phyloP scores from a whole-genome alignment of 192 early-diverging fungal genomes.

The Anaeromyces robustus region DNA sequence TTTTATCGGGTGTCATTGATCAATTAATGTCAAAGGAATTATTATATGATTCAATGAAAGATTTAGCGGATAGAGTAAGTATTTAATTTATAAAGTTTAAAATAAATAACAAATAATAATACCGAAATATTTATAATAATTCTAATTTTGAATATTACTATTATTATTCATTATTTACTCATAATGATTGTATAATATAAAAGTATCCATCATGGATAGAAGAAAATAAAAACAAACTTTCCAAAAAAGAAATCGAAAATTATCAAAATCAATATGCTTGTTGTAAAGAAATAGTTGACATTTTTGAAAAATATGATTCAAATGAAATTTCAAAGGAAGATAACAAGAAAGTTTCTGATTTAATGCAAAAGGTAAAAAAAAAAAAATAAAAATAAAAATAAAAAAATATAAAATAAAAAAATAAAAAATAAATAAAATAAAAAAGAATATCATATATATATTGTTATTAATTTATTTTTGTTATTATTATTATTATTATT shows the following conservation, averaged over 20 bases:
- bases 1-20: slow-evolving; percentile 78
- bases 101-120: neutral
- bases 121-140: too few relatives aligned
- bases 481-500: neutral
- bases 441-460: too few relatives aligned
- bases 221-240: slow-evolving; percentile 54
- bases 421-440: too few relatives aligned
- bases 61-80: slow-evolving; percentile 57
- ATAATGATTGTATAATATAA: neutral
- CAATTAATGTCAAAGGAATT: slow-evolving; percentile 87
- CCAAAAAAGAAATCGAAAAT: slow-evolving; percentile 51
- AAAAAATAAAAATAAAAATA: neutral
- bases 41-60: slow-evolving; percentile 90
- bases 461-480: neutral
- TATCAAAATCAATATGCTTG: slow-evolving; percentile 66
- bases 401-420: too few relatives aligned
- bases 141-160: too few relatives aligned
- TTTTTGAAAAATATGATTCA: slow-evolving; percentile 50
- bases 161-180: too few relatives aligned
- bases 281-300: slow-evolving; percentile 61
- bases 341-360: slow-evolving; percentile 59
- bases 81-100: too few relatives aligned
- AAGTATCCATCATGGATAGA: slow-evolving; percentile 83
- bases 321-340: slow-evolving; percentile 44
- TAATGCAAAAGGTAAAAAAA: slow-evolving; percentile 72